Percentiles rank a stretch among this genome's conserved stretches.
These are phyloP conservation scores for Thymus quinquecostatus DNA, from an alignment of 257 asterid genomes.

Conservation along the genomic window DNA sequence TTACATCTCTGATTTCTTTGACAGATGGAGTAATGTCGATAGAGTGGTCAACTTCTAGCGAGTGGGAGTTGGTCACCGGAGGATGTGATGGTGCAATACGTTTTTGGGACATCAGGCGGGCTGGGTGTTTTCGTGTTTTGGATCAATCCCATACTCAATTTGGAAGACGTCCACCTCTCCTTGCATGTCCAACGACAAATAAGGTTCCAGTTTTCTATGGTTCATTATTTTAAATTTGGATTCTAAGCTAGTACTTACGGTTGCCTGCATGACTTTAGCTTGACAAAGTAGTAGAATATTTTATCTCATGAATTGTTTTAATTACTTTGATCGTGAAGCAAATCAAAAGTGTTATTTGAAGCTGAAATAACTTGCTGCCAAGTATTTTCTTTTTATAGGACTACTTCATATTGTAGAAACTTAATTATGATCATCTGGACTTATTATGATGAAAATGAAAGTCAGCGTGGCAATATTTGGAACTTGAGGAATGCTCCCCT, in stretches of 20 bases:
- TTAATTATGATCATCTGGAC: not conserved
- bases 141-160: slow-evolving; percentile 90
- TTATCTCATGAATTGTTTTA: slow-evolving; percentile 20
- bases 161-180: slow-evolving; percentile 87
- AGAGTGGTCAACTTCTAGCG: slow-evolving; percentile 97
- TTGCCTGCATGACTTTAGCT: slow-evolving; percentile 7
- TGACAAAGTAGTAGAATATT: not conserved
- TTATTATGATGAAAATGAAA: slow-evolving; percentile 12
- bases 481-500: no score
- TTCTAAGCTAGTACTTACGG: slow-evolving; percentile 12
- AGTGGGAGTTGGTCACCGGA: slow-evolving; percentile 94
- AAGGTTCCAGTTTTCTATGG: slow-evolving; percentile 57
- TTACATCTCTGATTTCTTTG: slow-evolving; percentile 35
- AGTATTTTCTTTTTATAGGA: not conserved
- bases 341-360: not conserved
- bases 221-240: slow-evolving; percentile 14
- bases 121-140: slow-evolving; percentile 92
- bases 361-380: not conserved
- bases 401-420: slow-evolving; percentile 13
- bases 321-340: slow-evolving; percentile 11
- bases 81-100: slow-evolving; percentile 99
- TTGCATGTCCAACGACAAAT: slow-evolving; percentile 52
- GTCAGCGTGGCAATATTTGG: not conserved
- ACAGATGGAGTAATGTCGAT: slow-evolving; percentile 96
- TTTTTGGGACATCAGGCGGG: slow-evolving; percentile 97